Conservation (phyloP, 2,329 filamentous ascomycete species). For the Aaosphaeria arxii region DNA sequence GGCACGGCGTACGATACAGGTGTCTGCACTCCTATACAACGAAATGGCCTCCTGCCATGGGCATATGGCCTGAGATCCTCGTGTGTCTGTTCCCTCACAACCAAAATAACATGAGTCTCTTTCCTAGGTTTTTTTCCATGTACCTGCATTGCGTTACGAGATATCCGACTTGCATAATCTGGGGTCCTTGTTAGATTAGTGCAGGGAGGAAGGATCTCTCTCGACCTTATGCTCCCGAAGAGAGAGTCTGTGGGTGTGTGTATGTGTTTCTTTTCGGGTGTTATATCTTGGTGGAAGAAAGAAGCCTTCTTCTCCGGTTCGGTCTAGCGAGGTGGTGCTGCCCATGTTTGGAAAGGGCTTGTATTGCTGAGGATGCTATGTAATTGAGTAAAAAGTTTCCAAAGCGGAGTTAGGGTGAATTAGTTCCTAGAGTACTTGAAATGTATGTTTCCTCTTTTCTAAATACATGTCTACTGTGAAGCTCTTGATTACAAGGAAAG, state of each 20-base stretch:
- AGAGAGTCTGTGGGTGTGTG: no score
- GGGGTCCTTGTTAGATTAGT: constrained; percentile 23
- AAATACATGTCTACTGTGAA: no score
- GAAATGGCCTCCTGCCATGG: constrained; percentile 27
- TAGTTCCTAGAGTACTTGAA: no score
- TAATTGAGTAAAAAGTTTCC: constrained; percentile 17
- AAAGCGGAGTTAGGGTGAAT: no score
- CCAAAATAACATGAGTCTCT: background rate
- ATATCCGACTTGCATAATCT: constrained; percentile 43
- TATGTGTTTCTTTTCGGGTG: no score
- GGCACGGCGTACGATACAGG: no score
- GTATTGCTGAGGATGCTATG: constrained; percentile 37
- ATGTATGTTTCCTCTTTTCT: no score
- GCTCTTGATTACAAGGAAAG: no score
- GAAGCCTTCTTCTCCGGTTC: constrained; percentile 2
- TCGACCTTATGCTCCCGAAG: constrained; percentile 1
- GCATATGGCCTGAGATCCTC: constrained; percentile 7
- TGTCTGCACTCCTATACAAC: constrained; percentile 23
- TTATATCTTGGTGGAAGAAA: no score
- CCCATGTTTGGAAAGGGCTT: constrained; percentile 3
- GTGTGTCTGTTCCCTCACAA: no score
- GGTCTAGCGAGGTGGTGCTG: constrained; percentile 34
- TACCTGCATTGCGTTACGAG: constrained; percentile 35
- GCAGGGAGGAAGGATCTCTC: constrained; percentile 44
- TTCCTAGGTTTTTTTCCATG: constrained; percentile 13